Evolutionary conservation across 345 rosid genomes (phyloP), one percentile per base, ranked within the genome.

Genomic region (Isatis tinctoria): DNA sequence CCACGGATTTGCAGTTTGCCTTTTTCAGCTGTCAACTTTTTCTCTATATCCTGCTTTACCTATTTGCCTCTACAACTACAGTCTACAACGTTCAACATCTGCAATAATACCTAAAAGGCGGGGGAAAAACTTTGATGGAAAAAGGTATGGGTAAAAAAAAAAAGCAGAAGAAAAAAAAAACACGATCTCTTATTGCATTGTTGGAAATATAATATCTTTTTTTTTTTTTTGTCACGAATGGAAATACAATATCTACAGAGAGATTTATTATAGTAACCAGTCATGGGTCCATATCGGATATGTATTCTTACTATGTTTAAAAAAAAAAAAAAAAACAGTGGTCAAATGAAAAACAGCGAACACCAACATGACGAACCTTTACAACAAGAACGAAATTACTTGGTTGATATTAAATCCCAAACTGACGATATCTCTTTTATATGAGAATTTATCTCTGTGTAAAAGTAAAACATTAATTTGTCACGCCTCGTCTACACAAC

Each of bases 11-110:
- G 14, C 49, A 65, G 49, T 47, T 73, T n/a, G 58, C 32, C 65
- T 73, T 73, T 57, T 73, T 57, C 9, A 65, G 66, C 72, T 56
- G 43, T 74, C 66, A 45, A 57, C 66, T 45, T 71, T 35, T 58
- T 36, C 33, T 43, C n/a, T 26, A 8, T 57, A 17, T 33, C 13
- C 13, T 30, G 70, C 62, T 53, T 63, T 73, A 53, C 76, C 24
- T 64, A 20, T 26, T 66, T 9, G 41, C 28, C 26, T 66, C 43
- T 17, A 58, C 59, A 64, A 44, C 48, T 56, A 65, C 47, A 57
- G 57, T 59, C 48, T 56, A 65, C 47, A 57, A 65, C 65, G 49
- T 65, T 65, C 66, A 26, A 35, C 56, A 44, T 56, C 13, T 65
- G 51, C 35, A 32, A 53, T 67, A 74, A 37, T 47, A 5, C 44